Conservation (phyloP, 78 protist species). For the Dictyostelium discoideum region DNA sequence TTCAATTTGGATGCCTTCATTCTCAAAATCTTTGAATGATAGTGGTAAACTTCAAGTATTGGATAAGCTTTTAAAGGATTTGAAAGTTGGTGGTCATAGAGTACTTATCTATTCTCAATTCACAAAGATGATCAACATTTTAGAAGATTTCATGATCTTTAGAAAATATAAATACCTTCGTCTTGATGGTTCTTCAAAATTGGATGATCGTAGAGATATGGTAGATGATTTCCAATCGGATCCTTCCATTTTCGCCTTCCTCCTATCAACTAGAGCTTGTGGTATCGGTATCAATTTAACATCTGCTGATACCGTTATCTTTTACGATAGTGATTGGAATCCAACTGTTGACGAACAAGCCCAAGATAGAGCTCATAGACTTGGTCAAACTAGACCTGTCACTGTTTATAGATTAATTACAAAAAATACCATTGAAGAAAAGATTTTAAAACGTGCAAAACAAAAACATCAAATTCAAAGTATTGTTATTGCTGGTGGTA, state of each 20-base stretch:
- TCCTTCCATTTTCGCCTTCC: conserved; percentile 86
- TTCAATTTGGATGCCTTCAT: conserved; percentile 67
- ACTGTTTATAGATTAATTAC: conserved; percentile 93
- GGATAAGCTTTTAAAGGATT: conserved; percentile 80
- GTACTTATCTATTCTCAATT: conserved; percentile 96
- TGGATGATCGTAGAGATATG: conserved; percentile 90
- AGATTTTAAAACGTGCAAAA: conserved; percentile 91
- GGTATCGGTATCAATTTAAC: conserved; percentile 99
- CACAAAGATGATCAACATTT: conserved; percentile 93
- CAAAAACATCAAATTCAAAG: conserved; percentile 93
- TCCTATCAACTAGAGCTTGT: conserved; percentile 97
- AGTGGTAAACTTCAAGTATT: conserved; percentile 88
- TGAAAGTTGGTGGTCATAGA: conserved; percentile 90
- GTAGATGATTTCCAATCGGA: conserved; percentile 90
- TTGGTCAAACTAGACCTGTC: conserved; percentile 90
- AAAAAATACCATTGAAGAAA: conserved; percentile 93
- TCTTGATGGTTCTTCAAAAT: conserved; percentile 92
- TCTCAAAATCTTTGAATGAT: conserved; percentile 73
- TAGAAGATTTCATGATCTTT: conserved; percentile 88
- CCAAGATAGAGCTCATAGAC: conserved; percentile 96
- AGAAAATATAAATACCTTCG: conserved; percentile 86
- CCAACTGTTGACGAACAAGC: conserved; percentile 97
- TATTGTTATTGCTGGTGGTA: conserved; percentile 92
- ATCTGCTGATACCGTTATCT: conserved; percentile 98
- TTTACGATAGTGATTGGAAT: conserved; percentile 98